Evolutionary conservation across 495 filamentous ascomycete genomes (phyloP).

Genomic region (Trichoderma asperelloides): DNA sequence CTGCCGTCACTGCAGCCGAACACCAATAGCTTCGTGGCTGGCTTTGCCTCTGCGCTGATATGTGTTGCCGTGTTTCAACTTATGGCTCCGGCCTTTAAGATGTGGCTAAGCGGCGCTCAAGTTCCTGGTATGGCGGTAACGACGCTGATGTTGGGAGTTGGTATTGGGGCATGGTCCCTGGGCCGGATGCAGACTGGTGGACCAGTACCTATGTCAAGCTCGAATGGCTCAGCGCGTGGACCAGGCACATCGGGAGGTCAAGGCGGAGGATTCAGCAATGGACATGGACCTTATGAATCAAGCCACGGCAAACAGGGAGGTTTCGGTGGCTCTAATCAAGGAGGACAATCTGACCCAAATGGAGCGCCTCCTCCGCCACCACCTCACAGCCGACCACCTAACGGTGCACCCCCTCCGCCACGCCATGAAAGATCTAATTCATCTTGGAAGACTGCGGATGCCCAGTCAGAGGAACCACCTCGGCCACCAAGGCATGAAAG

Average conservation of each 20-base stretch:
- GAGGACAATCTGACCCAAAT: conserved; percentile 24
- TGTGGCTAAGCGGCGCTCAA: conserved; percentile 58
- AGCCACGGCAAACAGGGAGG: conserved; percentile 16
- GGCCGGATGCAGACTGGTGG: conserved; percentile 54
- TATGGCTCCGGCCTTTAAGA: conserved; percentile 57
- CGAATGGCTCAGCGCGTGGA: conserved; percentile 13
- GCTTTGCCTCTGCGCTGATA: conserved; percentile 63
- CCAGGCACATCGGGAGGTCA: conserved; percentile 22
- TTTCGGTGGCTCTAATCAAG: conserved; percentile 14
- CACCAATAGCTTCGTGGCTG: conserved; percentile 84
- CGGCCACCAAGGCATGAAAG: conserved; percentile 18
- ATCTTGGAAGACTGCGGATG: conserved; percentile 32
- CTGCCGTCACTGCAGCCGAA: conserved; percentile 79
- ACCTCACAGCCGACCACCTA: conserved; percentile 19
- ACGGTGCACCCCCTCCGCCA: conserved; percentile 17
- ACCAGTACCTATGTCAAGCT: conserved; percentile 10
- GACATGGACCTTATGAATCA: conserved; percentile 17
- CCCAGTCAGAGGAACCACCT: conserved; percentile 7
- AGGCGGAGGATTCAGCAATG: neutral
- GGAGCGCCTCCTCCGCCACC: conserved; percentile 27
- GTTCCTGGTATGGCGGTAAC: conserved; percentile 53
- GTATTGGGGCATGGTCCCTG: conserved; percentile 64
- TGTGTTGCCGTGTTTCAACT: conserved; percentile 56
- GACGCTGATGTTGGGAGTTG: conserved; percentile 56
- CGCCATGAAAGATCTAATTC: conserved; percentile 26